Base-by-base conservation (phyloP, 495 filamentous ascomycete genomes). In the Aspergillus heteromorphus region DNA sequence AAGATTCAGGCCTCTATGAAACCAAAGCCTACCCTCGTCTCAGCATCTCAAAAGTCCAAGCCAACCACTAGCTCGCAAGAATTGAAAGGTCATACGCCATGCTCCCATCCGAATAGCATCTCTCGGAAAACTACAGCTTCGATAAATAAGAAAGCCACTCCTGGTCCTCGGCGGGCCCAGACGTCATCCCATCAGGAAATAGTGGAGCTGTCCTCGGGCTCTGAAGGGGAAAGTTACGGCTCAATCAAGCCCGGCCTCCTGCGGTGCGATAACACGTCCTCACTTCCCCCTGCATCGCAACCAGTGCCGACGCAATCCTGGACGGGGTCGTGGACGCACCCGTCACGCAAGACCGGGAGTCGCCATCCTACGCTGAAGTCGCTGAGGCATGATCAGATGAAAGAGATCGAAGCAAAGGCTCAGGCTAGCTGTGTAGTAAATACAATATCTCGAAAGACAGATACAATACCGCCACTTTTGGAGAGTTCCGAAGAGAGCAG, bases 1-100 rank as follows among this genome's bases (percentile, higher is more conserved):
- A 54, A 59, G 17, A 34, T 51, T 6, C 58, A 61, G 40, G 50
- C 49, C 9, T 21, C 49, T 3, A 45, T 50, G 50, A 41, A 43
- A 19, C 1, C 34, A 0, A 20, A 49, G 41, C 16, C 55, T 40
- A 17, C 19, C 19, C 51, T 47, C 16, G 9, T 31, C 13, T 18
- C 54, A 2, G 29, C 14, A 18, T 19, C 53, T 42, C 34, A 55
- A n/a, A 48, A 38, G 23, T 20, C 31, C n/a, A 49, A 40, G 13
- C 11, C 49, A 3, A 14, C 21, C 0, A 34, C 40, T 30, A 47
- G 41, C 49, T 11, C 13, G 52, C n/a, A 57, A 53, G 34, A 36
- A 30, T 27, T 9, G 14, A 1, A 49, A 53, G 18, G 18, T 2
- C 14, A 8, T 2, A 34, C 30, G 30, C 30, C 30, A 34, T 13